These are phyloP conservation scores for Saturnispora saitoi DNA, from an alignment of 805 yeast species.

Conservation along the genomic window DNA sequence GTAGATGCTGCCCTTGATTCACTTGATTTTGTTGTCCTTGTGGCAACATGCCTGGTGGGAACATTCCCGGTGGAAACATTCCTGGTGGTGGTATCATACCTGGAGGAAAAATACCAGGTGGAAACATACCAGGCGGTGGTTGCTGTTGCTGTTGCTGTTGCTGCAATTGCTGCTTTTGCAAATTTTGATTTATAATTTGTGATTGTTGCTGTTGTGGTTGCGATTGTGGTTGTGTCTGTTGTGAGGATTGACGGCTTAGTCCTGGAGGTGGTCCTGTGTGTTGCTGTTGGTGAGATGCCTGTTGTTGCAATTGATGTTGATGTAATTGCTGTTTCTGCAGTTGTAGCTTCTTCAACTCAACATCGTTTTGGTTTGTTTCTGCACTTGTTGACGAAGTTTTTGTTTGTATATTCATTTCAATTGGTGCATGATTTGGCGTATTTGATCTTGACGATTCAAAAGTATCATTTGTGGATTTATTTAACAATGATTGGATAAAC, in stretches of 20 bases:
- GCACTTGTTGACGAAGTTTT: background rate
- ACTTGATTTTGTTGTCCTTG: background rate
- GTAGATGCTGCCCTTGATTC: conserved; percentile 1
- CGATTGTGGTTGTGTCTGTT: conserved; percentile 8
- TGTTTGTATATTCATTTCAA: background rate
- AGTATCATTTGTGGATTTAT: conserved; percentile 22
- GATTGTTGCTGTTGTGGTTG: conserved; percentile 2
- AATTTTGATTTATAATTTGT: conserved; percentile 6
- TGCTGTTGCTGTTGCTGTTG: conserved; percentile 2
- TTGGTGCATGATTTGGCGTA: background rate
- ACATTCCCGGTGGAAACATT: conserved; percentile 4
- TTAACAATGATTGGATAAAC: conserved; percentile 40
- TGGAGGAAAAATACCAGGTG: conserved; percentile 9
- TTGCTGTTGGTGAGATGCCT: background rate
- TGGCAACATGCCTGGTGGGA: conserved; percentile 5
- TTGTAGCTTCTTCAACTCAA: background rate
- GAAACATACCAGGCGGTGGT: conserved; percentile 7
- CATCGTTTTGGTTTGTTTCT: background rate
- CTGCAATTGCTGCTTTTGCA: background rate
- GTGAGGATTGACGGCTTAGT: conserved; percentile 8
- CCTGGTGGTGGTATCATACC: conserved; percentile 8
- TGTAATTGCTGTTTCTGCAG: conserved; percentile 15
- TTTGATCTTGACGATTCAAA: background rate
- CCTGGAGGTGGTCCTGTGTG: background rate
- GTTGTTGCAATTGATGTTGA: conserved; percentile 1